A percentile compares a stretch with the other conserved stretches of the same genome.
Conservation (phyloP, 345 rosid genomes). For the Camelina neglecta region DNA sequence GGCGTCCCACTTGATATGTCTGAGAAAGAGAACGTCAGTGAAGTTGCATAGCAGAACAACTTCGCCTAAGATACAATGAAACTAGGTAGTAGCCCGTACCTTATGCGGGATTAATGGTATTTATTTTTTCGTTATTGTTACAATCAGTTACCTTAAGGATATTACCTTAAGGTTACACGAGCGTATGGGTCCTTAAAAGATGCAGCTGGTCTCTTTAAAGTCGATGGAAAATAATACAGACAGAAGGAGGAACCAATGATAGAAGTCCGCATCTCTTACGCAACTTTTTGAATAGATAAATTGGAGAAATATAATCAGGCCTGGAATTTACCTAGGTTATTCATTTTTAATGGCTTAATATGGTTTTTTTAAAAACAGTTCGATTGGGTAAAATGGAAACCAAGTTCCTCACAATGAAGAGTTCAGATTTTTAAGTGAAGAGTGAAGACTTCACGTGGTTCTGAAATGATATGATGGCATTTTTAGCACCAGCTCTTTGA, state of each 20-base stretch:
- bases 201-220: neutral
- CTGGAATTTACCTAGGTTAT: neutral
- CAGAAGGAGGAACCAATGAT: neutral
- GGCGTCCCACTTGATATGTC: too few species aligned
- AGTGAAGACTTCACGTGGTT: neutral
- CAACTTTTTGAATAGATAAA: neutral
- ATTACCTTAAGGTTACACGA: too few species aligned
- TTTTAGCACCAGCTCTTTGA: neutral
- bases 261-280: neutral
- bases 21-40: too few species aligned
- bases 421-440: neutral
- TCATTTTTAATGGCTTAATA: too few species aligned
- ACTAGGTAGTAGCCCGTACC: too few species aligned
- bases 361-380: too few species aligned
- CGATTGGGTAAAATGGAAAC: neutral
- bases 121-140: too few species aligned
- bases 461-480: conserved; percentile 4
- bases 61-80: too few species aligned
- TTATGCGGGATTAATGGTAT: too few species aligned
- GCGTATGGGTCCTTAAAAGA: neutral
- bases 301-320: neutral
- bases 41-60: too few species aligned
- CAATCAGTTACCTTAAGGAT: too few species aligned
- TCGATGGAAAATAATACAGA: neutral
- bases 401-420: neutral